Conservation (phyloP, 345 rosid species). For the Durio zibethinus region DNA sequence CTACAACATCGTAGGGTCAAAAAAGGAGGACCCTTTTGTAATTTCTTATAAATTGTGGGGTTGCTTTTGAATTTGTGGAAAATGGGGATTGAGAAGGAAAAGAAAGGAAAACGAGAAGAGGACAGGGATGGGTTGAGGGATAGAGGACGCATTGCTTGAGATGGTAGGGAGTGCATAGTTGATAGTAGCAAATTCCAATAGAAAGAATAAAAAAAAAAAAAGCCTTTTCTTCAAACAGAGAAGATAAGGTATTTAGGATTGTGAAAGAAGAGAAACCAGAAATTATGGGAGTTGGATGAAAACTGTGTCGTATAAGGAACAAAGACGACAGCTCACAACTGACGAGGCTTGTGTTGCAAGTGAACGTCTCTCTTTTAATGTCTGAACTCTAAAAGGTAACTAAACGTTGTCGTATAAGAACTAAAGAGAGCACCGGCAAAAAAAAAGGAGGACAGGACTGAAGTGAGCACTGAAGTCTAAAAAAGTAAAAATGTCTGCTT, state of each 20-base stretch:
- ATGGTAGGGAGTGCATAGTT: conserved; percentile 37
- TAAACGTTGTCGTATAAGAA: not conserved
- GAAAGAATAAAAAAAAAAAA: not conserved
- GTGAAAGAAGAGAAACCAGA: not conserved
- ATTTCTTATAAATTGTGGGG: conserved; percentile 21
- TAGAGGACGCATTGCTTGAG: conserved; percentile 47
- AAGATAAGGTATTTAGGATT: not conserved
- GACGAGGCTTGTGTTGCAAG: not conserved
- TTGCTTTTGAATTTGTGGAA: conserved; percentile 28
- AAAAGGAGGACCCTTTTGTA: conserved; percentile 22
- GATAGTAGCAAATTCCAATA: not conserved
- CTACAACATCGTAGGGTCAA: conserved; percentile 39
- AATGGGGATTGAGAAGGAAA: conserved; percentile 36
- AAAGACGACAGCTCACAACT: not conserved
- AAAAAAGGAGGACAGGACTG: too few species aligned
- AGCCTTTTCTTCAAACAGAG: not conserved
- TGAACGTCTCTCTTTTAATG: too few species aligned
- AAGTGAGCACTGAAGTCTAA: too few species aligned
- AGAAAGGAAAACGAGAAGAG: conserved; percentile 34
- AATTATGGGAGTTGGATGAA: not conserved
- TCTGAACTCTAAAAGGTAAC: not conserved
- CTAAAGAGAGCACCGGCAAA: too few species aligned
- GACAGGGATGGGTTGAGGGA: conserved; percentile 38
- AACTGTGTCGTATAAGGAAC: not conserved
- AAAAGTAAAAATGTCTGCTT: too few species aligned